Percentiles rank a stretch among this genome's conserved stretches.
phyloP scores from a whole-genome alignment of 106 monocot species.

The Apostasia shenzhenica region DNA sequence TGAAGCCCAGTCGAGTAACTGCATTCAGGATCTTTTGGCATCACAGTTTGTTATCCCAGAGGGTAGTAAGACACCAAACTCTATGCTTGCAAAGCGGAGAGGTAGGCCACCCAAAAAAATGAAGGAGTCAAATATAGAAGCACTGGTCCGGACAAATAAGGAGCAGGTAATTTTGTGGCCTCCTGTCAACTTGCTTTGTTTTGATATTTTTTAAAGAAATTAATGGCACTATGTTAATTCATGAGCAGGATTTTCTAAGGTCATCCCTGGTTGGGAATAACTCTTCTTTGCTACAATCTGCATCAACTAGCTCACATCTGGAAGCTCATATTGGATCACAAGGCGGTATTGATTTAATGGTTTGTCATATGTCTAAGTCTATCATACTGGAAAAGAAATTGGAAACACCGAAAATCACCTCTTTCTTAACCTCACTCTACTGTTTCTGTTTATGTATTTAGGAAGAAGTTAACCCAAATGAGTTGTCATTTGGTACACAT shows the following conservation, averaged over 20 bases:
- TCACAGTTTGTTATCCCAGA: conserved; percentile 29
- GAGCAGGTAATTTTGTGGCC: conserved; percentile 26
- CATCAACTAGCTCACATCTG: conserved; percentile 20
- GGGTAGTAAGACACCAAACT: conserved; percentile 18
- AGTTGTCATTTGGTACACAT: conserved; percentile 40
- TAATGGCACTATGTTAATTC: neutral
- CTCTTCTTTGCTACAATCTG: conserved; percentile 16
- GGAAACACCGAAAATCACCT: neutral
- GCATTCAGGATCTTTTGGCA: conserved; percentile 24
- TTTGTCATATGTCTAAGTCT: neutral
- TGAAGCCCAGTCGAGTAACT: conserved; percentile 26
- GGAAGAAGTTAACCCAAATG: conserved; percentile 43
- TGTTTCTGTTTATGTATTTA: conserved; percentile 3
- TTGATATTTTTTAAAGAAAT: neutral
- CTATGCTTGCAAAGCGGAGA: conserved; percentile 24
- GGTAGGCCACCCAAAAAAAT: conserved; percentile 43
- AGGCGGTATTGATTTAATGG: conserved; percentile 48
- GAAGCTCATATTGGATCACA: conserved; percentile 29
- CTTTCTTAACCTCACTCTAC: too few relatives aligned
- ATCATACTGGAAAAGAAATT: neutral
- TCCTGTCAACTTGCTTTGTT: neutral
- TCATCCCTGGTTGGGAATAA: conserved; percentile 22
- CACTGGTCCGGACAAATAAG: conserved; percentile 21
- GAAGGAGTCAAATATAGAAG: conserved; percentile 22
- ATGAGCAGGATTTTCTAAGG: conserved; percentile 42